These are phyloP conservation scores for Scorias spongiosa DNA, from an alignment of 2,329 filamentous ascomycete genomes.

Conservation along the genomic window DNA sequence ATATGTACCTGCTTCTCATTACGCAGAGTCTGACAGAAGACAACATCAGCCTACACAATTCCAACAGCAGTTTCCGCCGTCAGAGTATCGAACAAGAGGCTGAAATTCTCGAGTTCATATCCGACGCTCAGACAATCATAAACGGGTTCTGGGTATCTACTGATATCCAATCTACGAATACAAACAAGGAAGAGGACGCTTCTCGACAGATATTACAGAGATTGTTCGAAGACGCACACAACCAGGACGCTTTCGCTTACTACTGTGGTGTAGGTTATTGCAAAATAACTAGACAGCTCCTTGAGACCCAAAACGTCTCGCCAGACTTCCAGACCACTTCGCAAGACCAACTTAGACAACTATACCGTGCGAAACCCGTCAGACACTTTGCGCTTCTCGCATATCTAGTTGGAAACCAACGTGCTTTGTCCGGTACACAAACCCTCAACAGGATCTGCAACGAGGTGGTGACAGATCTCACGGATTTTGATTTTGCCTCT, in stretches of 20 bases:
- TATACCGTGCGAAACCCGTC: constrained; percentile 24
- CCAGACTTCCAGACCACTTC: constrained; percentile 19
- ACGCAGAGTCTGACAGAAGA: constrained; percentile 43
- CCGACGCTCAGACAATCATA: constrained; percentile 34
- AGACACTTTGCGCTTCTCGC: constrained; percentile 23
- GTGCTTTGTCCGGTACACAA: constrained; percentile 32
- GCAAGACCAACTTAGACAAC: constrained; percentile 20
- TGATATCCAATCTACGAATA: background rate
- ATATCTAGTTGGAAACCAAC: constrained; percentile 33
- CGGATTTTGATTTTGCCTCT: constrained; percentile 31
- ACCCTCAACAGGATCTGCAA: constrained; percentile 40
- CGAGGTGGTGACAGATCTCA: constrained; percentile 45
- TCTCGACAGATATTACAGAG: background rate
- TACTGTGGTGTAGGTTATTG: constrained; percentile 27
- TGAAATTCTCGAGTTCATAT: constrained; percentile 38
- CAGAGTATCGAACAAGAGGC: constrained; percentile 29
- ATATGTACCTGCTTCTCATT: constrained; percentile 38
- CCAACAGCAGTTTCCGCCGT: constrained; percentile 37
- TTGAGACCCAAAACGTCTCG: constrained; percentile 28
- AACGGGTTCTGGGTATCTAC: constrained; percentile 21
- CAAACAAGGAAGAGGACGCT: background rate
- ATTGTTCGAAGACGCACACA: background rate
- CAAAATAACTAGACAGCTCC: constrained; percentile 22
- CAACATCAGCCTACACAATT: constrained; percentile 40
- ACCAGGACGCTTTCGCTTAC: constrained; percentile 17